Percentiles rank a stretch among this genome's conserved stretches.
Conservation (phyloP, 768 basidiomycete species). For the Lactifluus rugatus region DNA sequence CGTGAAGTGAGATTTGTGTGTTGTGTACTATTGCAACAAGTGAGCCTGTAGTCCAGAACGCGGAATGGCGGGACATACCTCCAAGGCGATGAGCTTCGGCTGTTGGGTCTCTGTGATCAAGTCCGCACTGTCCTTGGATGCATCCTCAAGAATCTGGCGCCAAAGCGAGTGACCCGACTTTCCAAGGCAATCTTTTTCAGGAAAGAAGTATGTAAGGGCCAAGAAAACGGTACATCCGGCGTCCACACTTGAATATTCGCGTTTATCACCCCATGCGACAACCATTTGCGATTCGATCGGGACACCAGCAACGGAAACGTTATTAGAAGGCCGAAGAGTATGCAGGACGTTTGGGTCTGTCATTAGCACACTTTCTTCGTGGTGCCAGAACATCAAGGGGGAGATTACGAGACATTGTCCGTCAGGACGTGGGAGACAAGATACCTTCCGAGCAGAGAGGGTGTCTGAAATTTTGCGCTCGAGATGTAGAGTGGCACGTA, state of each 20-base stretch:
- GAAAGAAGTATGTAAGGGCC: slow-evolving; percentile 77
- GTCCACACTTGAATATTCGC: slow-evolving; percentile 36
- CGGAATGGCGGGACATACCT: slow-evolving; percentile 27
- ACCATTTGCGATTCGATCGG: slow-evolving; percentile 67
- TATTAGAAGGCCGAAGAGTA: slow-evolving; percentile 44
- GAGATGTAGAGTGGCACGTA: slow-evolving; percentile 55
- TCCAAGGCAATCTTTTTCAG: slow-evolving; percentile 59
- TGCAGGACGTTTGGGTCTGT: slow-evolving; percentile 49
- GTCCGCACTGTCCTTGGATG: slow-evolving; percentile 29
- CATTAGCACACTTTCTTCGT: slow-evolving; percentile 44
- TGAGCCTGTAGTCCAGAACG: not conserved
- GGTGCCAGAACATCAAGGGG: slow-evolving; percentile 66
- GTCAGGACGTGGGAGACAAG: slow-evolving; percentile 45
- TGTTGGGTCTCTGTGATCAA: slow-evolving; percentile 33
- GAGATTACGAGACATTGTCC: slow-evolving; percentile 62
- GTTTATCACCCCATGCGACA: slow-evolving; percentile 56
- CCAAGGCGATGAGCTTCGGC: slow-evolving; percentile 36
- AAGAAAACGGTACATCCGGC: slow-evolving; percentile 62
- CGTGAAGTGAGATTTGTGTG: slow-evolving; percentile 35
- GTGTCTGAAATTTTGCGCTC: slow-evolving; percentile 46
- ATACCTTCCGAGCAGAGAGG: slow-evolving; percentile 31
- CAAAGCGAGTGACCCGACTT: slow-evolving; percentile 54
- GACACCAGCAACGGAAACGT: slow-evolving; percentile 53
- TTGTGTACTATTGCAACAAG: slow-evolving; percentile 38
- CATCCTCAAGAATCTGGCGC: slow-evolving; percentile 44